Percentiles rank a stretch among this genome's conserved stretches.
phyloP scores from a whole-genome alignment of 352 stramenopile genomes.

The Saprolegnia diclina region DNA sequence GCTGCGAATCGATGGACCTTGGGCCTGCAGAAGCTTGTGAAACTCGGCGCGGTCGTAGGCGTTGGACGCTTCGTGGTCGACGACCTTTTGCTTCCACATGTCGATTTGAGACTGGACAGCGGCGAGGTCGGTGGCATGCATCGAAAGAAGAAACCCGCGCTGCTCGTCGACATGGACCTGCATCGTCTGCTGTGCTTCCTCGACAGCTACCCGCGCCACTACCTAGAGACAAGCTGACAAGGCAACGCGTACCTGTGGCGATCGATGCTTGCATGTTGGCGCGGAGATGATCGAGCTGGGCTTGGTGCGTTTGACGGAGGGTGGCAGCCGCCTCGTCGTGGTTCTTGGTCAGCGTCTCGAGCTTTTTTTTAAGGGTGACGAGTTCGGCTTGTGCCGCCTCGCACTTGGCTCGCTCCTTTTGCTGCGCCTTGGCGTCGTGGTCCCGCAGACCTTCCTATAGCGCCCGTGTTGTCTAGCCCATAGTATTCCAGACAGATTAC shows the following conservation, averaged over 20 bases:
- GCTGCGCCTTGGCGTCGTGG: neutral
- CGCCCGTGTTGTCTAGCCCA: no score
- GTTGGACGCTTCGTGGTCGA: neutral
- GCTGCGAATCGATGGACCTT: neutral
- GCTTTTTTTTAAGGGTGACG: constrained; percentile 27
- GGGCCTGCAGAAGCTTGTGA: neutral
- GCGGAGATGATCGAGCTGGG: constrained; percentile 27
- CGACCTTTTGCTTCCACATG: neutral
- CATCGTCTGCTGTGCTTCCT: constrained; percentile 1
- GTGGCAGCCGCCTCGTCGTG: constrained; percentile 29
- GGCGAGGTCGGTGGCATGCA: constrained; percentile 8
- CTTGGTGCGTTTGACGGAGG: constrained; percentile 30
- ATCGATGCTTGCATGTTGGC: neutral
- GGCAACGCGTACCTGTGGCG: neutral
- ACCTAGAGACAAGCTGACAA: neutral
- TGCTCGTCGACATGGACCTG: constrained; percentile 7
- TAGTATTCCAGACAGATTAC: no score
- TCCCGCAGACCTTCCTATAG: constrained; percentile 1
- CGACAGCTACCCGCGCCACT: neutral
- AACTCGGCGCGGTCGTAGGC: neutral
- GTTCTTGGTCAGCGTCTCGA: constrained; percentile 11
- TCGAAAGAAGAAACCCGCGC: constrained; percentile 11
- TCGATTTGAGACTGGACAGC: constrained; percentile 5
- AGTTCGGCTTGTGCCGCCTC: constrained; percentile 9
- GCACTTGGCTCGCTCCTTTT: constrained; percentile 3